A percentile compares a stretch with the other conserved stretches of the same genome.
Evolutionary conservation across 1,284 basidiomycete species (phyloP).

Genomic region (Sporisorium graminicola): DNA sequence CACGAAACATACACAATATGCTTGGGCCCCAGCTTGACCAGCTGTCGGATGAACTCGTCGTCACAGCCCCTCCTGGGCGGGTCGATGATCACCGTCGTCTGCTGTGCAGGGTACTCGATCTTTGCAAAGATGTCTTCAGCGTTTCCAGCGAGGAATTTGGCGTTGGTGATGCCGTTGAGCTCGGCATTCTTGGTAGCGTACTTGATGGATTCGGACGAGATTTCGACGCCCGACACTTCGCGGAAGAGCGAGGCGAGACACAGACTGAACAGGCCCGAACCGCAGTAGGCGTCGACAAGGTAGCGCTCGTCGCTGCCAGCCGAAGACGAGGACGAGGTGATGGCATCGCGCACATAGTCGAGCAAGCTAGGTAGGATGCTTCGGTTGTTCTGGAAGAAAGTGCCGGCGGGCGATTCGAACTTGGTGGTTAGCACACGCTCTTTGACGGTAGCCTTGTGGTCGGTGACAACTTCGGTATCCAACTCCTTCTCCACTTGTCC

Average conservation of each 20-base stretch:
- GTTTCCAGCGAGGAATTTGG: slow-evolving; percentile 74
- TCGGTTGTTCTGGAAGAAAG: slow-evolving; percentile 99
- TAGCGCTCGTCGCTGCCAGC: slow-evolving; percentile 27
- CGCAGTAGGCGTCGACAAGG: slow-evolving; percentile 69
- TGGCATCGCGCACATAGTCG: slow-evolving; percentile 77
- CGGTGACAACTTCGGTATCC: slow-evolving; percentile 74
- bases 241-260: slow-evolving; percentile 83
- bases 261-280: slow-evolving; percentile 91
- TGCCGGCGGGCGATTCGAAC: slow-evolving; percentile 86
- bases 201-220: slow-evolving; percentile 78
- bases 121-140: slow-evolving; percentile 74
- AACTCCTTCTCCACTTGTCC: slow-evolving; percentile 29
- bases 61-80: slow-evolving; percentile 58
- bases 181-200: slow-evolving; percentile 84
- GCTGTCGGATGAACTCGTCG: slow-evolving; percentile 66
- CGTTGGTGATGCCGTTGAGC: slow-evolving; percentile 76
- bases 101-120: slow-evolving; percentile 76
- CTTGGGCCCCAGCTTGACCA: slow-evolving; percentile 60
- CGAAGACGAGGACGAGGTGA: slow-evolving; percentile 15
- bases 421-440: slow-evolving; percentile 84
- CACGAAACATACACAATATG: slow-evolving; percentile 73
- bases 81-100: slow-evolving; percentile 74
- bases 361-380: slow-evolving; percentile 87
- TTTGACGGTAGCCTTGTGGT: slow-evolving; percentile 83
- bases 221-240: slow-evolving; percentile 89